phyloP scores from a whole-genome alignment of 345 rosid species.

The Eutrema heterophyllum region DNA sequence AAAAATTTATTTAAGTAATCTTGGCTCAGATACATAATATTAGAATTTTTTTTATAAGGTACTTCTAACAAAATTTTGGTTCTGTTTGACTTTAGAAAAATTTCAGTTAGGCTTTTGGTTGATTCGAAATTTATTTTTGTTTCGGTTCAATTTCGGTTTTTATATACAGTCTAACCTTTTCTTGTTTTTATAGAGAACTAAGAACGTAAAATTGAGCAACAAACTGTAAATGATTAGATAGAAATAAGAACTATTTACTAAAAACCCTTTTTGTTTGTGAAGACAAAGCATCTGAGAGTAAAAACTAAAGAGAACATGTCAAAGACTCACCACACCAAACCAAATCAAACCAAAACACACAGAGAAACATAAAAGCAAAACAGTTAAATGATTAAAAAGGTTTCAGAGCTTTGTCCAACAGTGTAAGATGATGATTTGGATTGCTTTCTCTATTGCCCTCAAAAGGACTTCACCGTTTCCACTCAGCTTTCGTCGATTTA shows the following conservation, averaged over 20 bases:
- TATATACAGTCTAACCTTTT: background rate
- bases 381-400: conserved; percentile 23
- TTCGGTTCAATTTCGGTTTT: background rate
- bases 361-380: background rate
- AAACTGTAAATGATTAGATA: background rate
- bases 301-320: conserved; percentile 19
- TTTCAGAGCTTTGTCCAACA: conserved; percentile 19
- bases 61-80: background rate
- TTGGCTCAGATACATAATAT: background rate
- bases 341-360: conserved; percentile 27
- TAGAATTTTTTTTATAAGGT: background rate
- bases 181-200: background rate
- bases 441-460: conserved; percentile 17
- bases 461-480: conserved; percentile 57
- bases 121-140: too few species aligned
- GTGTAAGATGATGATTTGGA: conserved; percentile 18
- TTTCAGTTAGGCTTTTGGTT: background rate
- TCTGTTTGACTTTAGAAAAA: background rate
- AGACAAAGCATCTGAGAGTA: conserved; percentile 17
- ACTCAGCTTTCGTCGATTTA: conserved; percentile 55
- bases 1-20: background rate
- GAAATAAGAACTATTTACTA: conserved; percentile 22
- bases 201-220: background rate
- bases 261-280: conserved; percentile 5
- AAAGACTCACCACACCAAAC: conserved; percentile 20